Base-by-base conservation (phyloP, 2,329 filamentous ascomycete species). In the Exophiala spinifera region DNA sequence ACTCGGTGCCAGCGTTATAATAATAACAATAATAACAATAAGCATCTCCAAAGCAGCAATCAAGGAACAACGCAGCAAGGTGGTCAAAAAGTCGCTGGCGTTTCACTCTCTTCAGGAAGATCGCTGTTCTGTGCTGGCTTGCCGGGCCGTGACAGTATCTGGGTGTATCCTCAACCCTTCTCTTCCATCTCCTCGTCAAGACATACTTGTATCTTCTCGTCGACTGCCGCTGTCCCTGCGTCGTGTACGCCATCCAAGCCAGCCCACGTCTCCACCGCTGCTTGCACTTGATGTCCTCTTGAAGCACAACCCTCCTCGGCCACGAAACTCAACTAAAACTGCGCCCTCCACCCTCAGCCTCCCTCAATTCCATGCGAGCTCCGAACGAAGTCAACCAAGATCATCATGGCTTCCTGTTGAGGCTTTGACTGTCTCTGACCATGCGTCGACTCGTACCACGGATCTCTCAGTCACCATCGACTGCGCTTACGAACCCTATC, bases 401-500 rank as follows among this genome's bases (percentile, higher is more conserved):
- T 42, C 51, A 50, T 28, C 48, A 60, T 60, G 57, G 55, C 57
- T 51, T 39, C 39, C 45, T 49, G 49, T 48, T 60, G 51, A 60
- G 46, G 49, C 39, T 53, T 40, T 49, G n/a, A 17, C 19, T 25
- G 25, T 43, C 49, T 28, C 19, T 43, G 56, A 57, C 49, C 45
- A 60, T 60, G 57, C 28, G 46, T 51, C 51, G 40, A 47, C 40
- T 53, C 39, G 36, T 49, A 48, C 46, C 51, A 17, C 50, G 34
- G 40, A 39, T 53, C 45, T 14, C 40, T 40, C 57, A 51, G 57
- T 60, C 57, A 49, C 37, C 33, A 21, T 53, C 46, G 55, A 60
- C 51, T 60, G 57, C 57, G 57, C 57, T 60, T 60, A 60, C 57
- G 39, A 49, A 51, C 42, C 44, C 43, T 45, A 33, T 49, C 49